These are phyloP conservation scores for Reutealis trisperma DNA, from an alignment of 345 rosid species.

Conservation along the genomic window DNA sequence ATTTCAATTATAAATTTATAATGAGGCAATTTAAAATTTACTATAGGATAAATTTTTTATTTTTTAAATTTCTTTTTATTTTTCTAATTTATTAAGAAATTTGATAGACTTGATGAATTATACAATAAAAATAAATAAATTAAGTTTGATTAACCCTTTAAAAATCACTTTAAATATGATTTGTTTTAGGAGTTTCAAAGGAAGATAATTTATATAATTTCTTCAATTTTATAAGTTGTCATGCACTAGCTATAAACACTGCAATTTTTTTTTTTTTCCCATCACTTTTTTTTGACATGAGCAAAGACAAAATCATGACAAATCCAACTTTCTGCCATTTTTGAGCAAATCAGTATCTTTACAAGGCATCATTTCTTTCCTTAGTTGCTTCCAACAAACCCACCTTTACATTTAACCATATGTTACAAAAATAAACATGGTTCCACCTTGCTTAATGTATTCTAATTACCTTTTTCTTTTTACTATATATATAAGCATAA, in stretches of 20 bases:
- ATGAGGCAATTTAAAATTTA: too few relatives aligned
- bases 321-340: conserved; percentile 13
- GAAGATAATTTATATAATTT: neutral
- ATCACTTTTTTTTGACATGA: neutral
- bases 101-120: too few relatives aligned
- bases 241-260: neutral
- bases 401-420: neutral
- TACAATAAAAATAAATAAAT: too few relatives aligned
- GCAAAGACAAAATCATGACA: conserved; percentile 19
- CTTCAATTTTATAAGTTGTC: neutral
- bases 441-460: neutral
- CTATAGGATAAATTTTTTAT: too few relatives aligned
- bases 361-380: neutral
- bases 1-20: too few relatives aligned
- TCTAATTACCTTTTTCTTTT: neutral
- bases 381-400: conserved; percentile 6
- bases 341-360: conserved; percentile 6
- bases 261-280: neutral
- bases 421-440: neutral
- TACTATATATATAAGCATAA: neutral
- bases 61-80: too few relatives aligned
- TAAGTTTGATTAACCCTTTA: too few relatives aligned
- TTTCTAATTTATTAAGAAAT: too few relatives aligned
- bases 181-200: too few relatives aligned
- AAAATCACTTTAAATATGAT: too few relatives aligned